Evolutionary conservation across 2,329 filamentous ascomycete species (phyloP).

Genomic region (Colletotrichum theobromicola): DNA sequence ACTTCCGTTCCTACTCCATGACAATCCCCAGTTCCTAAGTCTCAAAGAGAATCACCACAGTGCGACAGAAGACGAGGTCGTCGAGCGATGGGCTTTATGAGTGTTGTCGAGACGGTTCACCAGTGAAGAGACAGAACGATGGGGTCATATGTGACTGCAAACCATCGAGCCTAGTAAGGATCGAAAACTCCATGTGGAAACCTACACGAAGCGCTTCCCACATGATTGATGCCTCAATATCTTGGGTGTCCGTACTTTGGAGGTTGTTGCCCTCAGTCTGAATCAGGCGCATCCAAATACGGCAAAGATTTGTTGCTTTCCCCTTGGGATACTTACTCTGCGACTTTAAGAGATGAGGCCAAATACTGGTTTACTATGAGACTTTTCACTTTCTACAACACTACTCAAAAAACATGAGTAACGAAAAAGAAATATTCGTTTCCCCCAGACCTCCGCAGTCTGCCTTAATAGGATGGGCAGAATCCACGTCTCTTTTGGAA

Average conservation of each 20-base stretch:
- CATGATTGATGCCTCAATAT: neutral
- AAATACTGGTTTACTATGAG: no score
- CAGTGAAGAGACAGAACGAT: neutral
- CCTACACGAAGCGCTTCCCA: neutral
- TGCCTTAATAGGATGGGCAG: no score
- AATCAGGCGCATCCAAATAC: no score
- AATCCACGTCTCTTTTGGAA: neutral
- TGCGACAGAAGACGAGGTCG: no score
- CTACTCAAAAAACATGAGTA: no score
- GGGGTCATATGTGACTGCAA: neutral
- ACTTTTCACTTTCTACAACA: no score
- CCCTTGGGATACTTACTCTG: no score
- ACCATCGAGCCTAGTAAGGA: neutral
- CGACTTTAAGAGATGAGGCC: no score
- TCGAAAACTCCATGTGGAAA: fast-evolving
- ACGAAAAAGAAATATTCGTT: no score
- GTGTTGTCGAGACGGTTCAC: neutral
- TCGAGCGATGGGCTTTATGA: no score
- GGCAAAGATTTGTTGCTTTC: neutral
- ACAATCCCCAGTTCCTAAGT: no score
- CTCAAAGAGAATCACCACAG: no score
- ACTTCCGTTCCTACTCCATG: neutral
- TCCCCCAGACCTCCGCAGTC: neutral
- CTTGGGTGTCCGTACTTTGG: neutral
- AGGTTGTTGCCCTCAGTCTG: neutral